phyloP scores from a whole-genome alignment of 2,329 filamentous ascomycete species.

The Hypomyces perniciosus region DNA sequence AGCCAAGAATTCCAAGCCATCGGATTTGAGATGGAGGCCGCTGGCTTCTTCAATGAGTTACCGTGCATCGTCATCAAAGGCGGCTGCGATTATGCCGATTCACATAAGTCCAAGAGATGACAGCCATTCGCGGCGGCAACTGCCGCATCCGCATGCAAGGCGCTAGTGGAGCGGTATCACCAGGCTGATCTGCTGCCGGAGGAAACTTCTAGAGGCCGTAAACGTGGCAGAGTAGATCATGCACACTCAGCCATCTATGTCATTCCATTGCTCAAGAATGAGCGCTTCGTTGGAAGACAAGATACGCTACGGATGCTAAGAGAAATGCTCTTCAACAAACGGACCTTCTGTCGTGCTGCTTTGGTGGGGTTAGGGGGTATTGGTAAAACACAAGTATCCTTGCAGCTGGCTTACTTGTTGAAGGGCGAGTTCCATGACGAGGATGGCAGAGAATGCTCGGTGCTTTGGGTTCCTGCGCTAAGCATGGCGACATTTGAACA shows the following conservation, averaged over 20 bases:
- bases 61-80: constrained; percentile 32
- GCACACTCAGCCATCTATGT: background rate
- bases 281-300: constrained; percentile 19
- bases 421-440: constrained; percentile 29
- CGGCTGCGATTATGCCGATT: constrained; percentile 35
- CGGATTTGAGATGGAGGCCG: constrained; percentile 31
- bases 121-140: constrained; percentile 31
- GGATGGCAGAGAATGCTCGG: constrained; percentile 23
- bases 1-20: constrained; percentile 20
- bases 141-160: constrained; percentile 21
- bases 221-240: background rate
- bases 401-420: constrained; percentile 34
- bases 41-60: constrained; percentile 24
- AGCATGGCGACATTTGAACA: constrained; percentile 31
- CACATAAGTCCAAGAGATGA: constrained; percentile 33
- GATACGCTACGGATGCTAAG: constrained; percentile 15
- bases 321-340: background rate
- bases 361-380: constrained; percentile 33
- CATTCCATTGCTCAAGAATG: constrained; percentile 16
- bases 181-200: background rate
- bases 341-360: constrained; percentile 23
- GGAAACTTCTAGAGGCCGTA: background rate
- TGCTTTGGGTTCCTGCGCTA: constrained; percentile 39
- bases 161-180: constrained; percentile 7
- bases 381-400: constrained; percentile 33